These are phyloP conservation scores for Moricandia arvensis DNA, from an alignment of 345 rosid genomes.

Conservation along the genomic window DNA sequence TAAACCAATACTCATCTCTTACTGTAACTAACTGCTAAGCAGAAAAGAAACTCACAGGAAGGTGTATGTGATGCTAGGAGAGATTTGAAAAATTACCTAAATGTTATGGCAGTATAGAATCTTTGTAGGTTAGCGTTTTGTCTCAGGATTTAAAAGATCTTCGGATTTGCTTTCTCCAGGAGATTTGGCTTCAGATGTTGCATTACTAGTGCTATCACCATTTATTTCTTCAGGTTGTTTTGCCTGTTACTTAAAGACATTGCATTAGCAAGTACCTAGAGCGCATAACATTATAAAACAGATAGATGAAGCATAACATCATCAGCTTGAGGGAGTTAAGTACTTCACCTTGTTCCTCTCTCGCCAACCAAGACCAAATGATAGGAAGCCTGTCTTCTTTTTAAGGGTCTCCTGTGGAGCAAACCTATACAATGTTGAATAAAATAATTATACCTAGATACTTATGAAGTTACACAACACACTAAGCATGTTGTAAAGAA, in stretches of 20 bases:
- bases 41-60: neutral
- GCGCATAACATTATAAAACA: neutral
- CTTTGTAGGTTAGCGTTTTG: conserved; percentile 17
- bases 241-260: conserved; percentile 39
- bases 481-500: neutral
- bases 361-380: conserved; percentile 77
- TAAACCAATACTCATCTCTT: conserved; percentile 1
- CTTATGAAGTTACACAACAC: neutral
- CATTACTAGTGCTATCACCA: conserved; percentile 21
- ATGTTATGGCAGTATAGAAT: conserved; percentile 1
- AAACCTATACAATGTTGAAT: conserved; percentile 42
- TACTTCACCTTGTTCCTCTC: conserved; percentile 72
- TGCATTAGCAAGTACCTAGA: neutral
- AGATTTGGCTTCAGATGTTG: conserved; percentile 32
- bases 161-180: conserved; percentile 31
- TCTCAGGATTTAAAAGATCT: conserved; percentile 29
- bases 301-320: neutral
- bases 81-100: conserved; percentile 17
- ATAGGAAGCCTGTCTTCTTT: conserved; percentile 49
- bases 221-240: conserved; percentile 40
- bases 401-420: conserved; percentile 50
- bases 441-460: neutral
- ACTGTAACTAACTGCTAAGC: neutral
- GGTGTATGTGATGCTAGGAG: conserved; percentile 8
- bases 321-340: neutral